These are phyloP conservation scores for Hysterangium stoloniferum DNA, from an alignment of 768 basidiomycete species.

Conservation along the genomic window DNA sequence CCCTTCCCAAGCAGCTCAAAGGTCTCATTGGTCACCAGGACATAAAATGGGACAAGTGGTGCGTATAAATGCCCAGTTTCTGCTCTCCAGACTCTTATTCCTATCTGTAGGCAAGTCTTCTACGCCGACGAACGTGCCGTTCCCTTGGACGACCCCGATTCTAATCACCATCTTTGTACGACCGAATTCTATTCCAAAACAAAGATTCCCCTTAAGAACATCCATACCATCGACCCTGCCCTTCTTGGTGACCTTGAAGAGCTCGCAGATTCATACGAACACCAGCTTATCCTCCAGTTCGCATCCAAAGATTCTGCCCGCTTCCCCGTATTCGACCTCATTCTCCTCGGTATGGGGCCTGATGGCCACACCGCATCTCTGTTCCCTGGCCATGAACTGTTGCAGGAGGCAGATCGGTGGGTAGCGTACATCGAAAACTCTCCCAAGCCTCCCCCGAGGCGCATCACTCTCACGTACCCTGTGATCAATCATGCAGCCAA, in stretches of 20 bases:
- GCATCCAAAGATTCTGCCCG: conserved; percentile 89
- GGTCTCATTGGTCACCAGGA: conserved; percentile 56
- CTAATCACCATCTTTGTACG: conserved; percentile 76
- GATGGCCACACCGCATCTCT: conserved; percentile 98
- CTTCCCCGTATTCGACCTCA: conserved; percentile 96
- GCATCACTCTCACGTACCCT: conserved; percentile 89
- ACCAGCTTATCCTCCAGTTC: conserved; percentile 81
- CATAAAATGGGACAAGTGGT: conserved; percentile 95
- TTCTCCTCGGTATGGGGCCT: conserved; percentile 93
- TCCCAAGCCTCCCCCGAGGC: conserved; percentile 84
- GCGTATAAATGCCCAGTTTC: conserved; percentile 18
- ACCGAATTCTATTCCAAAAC: conserved; percentile 75
- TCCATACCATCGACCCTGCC: conserved; percentile 72
- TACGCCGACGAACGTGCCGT: conserved; percentile 96
- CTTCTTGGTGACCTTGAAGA: conserved; percentile 70
- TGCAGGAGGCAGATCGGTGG: conserved; percentile 88
- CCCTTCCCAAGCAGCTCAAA: conserved; percentile 73
- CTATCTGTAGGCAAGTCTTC: conserved; percentile 77
- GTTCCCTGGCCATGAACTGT: conserved; percentile 86
- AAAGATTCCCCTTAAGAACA: conserved; percentile 64
- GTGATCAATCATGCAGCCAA: conserved; percentile 86
- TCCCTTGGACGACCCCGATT: conserved; percentile 86
- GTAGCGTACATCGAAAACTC: conserved; percentile 89
- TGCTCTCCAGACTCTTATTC: neutral
- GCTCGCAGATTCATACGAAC: conserved; percentile 74